Conservation (phyloP, 2,329 filamentous ascomycete genomes). For the Cercospora berteroae region DNA sequence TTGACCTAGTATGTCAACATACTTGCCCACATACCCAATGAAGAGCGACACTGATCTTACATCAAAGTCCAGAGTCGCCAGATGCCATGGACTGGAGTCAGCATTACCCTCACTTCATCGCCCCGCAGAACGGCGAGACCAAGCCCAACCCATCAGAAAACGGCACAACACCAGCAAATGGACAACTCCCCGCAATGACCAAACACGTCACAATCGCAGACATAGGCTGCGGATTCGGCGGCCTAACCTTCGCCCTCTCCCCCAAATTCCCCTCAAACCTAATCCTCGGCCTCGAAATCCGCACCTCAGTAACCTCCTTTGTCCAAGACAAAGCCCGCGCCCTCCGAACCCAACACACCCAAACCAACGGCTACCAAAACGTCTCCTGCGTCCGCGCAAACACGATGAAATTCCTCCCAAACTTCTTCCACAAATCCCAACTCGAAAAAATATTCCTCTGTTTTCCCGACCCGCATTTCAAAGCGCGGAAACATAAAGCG, state of each 20-base stretch:
- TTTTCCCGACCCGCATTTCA: conserved; percentile 98
- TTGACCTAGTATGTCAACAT: conserved; percentile 70
- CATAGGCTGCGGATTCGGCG: conserved; percentile 95
- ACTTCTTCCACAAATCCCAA: conserved; percentile 82
- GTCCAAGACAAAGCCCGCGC: conserved; percentile 85
- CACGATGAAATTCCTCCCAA: conserved; percentile 99
- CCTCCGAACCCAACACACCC: conserved; percentile 60
- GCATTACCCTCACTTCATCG: conserved; percentile 71
- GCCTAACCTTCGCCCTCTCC: conserved; percentile 79
- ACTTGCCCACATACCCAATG: too few species aligned
- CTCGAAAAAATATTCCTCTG: conserved; percentile 93
- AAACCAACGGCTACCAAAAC: conserved; percentile 68
- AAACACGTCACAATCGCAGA: conserved; percentile 88
- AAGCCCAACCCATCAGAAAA: conserved; percentile 5
- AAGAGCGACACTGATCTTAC: conserved; percentile 24
- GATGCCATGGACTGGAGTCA: conserved; percentile 86
- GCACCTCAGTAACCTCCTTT: conserved; percentile 83
- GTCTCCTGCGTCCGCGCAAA: conserved; percentile 86
- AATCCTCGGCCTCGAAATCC: conserved; percentile 89
- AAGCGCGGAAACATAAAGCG: conserved; percentile 94
- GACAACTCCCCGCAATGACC: conserved; percentile 41
- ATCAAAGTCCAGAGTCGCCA: conserved; percentile 69
- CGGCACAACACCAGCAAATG: background rate
- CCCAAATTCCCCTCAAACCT: conserved; percentile 78
- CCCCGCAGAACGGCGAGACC: conserved; percentile 8